Base-by-base conservation (phyloP, 768 basidiomycete species). In the Tricholoma matsutake region DNA sequence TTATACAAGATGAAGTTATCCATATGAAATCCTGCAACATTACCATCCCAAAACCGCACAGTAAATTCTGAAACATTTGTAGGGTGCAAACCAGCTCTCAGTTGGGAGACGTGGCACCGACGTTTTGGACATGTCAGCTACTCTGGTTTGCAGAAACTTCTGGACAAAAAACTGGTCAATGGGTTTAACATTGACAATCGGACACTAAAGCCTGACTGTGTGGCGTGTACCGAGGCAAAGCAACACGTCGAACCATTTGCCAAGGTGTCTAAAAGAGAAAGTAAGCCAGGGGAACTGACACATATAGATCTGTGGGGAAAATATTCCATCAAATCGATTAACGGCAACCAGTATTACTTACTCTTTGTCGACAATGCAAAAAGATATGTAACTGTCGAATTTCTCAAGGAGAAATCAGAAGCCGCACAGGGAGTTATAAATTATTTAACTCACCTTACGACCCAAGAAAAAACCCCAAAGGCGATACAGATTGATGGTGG, bases 91-190 rank as follows among this genome's bases (percentile, higher is more conserved):
- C n/a, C n/a, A n/a, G n/a, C n/a, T n/a, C n/a, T n/a, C n/a, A n/a
- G n/a, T n/a, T n/a, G n/a, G n/a, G n/a, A n/a, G n/a, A n/a, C n/a
- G n/a, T n/a, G n/a, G n/a, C n/a, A n/a, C n/a, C 11, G 31, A 29
- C 43, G 29, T 7, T 59, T 59, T 28, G 49, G 58, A 8, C 58
- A 59, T 51, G 41, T 59, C 6, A 4, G 51, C 13, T 59, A 59
- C 25, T 34, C 34, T n/a, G 49, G 58, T 6, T 11, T 59, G 6
- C 8, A 53, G 18, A 13, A 32, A 16, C 7, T 59, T 9, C 25
- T 59, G 13, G 49, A 59, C 2, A 29, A 28, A 6, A 20, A 53
- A 29, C 32, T 59, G 51, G 58, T 59, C 5, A 49, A 59, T 34
- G 58, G 58, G 6, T 53, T 59, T 18, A 52, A 59, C 16, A 34